phyloP scores from a whole-genome alignment of 176 grass and related monocot species.

The Stipa capillata region DNA sequence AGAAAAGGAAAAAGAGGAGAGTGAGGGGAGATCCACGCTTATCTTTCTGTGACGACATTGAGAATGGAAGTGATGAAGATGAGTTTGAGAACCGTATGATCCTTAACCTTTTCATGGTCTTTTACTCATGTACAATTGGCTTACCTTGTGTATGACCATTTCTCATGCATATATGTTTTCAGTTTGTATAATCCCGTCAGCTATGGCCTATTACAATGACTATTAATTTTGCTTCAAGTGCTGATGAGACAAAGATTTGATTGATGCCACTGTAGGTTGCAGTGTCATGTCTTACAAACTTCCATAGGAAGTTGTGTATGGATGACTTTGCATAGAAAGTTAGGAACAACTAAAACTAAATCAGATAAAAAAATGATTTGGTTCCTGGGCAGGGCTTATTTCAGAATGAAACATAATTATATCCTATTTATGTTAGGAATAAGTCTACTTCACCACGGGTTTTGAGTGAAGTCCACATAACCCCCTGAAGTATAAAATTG shows the following conservation, averaged over 20 bases:
- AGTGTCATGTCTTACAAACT: no score
- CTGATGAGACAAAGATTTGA: no score
- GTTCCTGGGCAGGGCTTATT: neutral
- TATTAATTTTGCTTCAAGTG: no score
- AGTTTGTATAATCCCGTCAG: neutral
- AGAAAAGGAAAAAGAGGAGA: slow-evolving; percentile 95
- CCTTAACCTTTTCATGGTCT: neutral
- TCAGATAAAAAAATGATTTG: neutral
- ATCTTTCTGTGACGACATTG: slow-evolving; percentile 79
- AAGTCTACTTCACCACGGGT: no score
- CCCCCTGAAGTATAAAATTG: no score
- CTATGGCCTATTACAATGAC: neutral
- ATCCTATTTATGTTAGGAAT: neutral
- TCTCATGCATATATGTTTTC: neutral
- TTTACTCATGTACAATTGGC: neutral
- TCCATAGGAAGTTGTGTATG: neutral
- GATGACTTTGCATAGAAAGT: neutral
- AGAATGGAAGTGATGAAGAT: slow-evolving; percentile 91
- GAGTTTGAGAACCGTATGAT: slow-evolving; percentile 65
- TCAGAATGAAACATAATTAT: neutral
- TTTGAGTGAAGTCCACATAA: no score
- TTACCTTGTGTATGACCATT: neutral
- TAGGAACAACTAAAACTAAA: neutral
- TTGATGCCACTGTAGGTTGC: no score
- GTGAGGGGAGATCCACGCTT: slow-evolving; percentile 78